These are phyloP conservation scores for Hypocreales sp. DNA, from an alignment of 2,329 filamentous ascomycete species.

Conservation along the genomic window DNA sequence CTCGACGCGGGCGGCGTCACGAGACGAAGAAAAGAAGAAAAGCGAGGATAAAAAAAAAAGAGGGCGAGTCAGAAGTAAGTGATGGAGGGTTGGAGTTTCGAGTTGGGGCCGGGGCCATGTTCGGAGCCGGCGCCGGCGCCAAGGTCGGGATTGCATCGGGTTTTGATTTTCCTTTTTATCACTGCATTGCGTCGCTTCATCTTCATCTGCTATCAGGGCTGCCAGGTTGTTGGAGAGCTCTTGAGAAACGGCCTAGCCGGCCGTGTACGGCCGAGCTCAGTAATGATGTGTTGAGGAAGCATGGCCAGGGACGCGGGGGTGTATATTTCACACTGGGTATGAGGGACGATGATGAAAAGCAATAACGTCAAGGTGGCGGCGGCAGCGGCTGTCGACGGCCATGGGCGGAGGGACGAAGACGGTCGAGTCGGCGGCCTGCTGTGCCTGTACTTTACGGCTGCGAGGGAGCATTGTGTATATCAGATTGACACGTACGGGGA, in stretches of 20 bases:
- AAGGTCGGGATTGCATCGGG: slow-evolving; percentile 7
- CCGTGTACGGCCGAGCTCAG: neutral
- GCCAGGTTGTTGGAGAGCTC: neutral
- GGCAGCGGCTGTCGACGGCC: no score
- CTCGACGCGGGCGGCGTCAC: no score
- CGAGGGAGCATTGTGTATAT: no score
- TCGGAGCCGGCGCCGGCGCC: slow-evolving; percentile 9
- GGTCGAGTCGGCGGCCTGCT: no score
- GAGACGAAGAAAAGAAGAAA: neutral
- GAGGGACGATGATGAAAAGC: slow-evolving; percentile 2
- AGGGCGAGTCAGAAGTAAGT: neutral
- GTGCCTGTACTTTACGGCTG: no score
- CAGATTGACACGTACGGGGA: no score
- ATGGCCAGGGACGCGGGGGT: neutral
- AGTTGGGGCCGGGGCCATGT: slow-evolving; percentile 17
- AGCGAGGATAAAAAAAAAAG: neutral
- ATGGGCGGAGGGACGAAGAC: no score
- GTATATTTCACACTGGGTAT: slow-evolving; percentile 1
- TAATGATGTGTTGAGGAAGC: neutral
- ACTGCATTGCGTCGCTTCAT: slow-evolving; percentile 7
- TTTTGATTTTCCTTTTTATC: slow-evolving; percentile 6
- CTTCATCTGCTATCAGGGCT: slow-evolving; percentile 3
- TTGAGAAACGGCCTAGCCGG: slow-evolving; percentile 1
- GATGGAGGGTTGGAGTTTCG: slow-evolving; percentile 13
- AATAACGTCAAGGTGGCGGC: no score